These are phyloP conservation scores for Truncatella angustata DNA, from an alignment of 2,329 filamentous ascomycete species.

Conservation along the genomic window DNA sequence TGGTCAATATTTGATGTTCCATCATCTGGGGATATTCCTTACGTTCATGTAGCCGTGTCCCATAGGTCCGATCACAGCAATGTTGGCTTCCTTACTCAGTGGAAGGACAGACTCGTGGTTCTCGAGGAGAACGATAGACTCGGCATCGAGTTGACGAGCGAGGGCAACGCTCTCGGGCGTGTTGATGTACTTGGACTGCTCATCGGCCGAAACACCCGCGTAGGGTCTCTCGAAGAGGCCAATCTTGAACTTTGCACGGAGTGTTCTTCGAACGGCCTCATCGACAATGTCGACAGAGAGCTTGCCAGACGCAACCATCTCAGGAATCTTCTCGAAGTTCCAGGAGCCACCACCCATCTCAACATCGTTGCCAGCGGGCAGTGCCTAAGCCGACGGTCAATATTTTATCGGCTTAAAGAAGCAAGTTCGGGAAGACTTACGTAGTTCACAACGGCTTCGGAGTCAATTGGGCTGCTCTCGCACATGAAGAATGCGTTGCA, in stretches of 20 bases:
- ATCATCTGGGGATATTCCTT: slow-evolving; percentile 23
- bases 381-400: slow-evolving; percentile 34
- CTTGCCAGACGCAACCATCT: slow-evolving; percentile 60
- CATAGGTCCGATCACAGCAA: slow-evolving; percentile 76
- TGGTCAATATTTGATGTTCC: neutral
- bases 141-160: slow-evolving; percentile 61
- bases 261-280: slow-evolving; percentile 62
- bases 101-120: slow-evolving; percentile 54
- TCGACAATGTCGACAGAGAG: slow-evolving; percentile 61
- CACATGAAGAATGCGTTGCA: slow-evolving; percentile 66
- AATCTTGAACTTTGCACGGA: slow-evolving; percentile 66
- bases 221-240: slow-evolving; percentile 73
- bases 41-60: slow-evolving; percentile 69
- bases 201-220: slow-evolving; percentile 51
- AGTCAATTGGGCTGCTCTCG: slow-evolving; percentile 56
- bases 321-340: slow-evolving; percentile 66
- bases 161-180: slow-evolving; percentile 56
- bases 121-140: slow-evolving; percentile 61
- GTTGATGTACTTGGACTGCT: slow-evolving; percentile 60
- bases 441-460: slow-evolving; percentile 61
- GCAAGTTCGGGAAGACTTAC: slow-evolving; percentile 29
- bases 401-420: neutral
- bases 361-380: slow-evolving; percentile 69
- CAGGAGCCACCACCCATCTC: slow-evolving; percentile 77
- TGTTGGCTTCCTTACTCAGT: slow-evolving; percentile 60